Evolutionary conservation across 2,329 filamentous ascomycete genomes (phyloP).

Genomic region (Colletotrichum sp.): DNA sequence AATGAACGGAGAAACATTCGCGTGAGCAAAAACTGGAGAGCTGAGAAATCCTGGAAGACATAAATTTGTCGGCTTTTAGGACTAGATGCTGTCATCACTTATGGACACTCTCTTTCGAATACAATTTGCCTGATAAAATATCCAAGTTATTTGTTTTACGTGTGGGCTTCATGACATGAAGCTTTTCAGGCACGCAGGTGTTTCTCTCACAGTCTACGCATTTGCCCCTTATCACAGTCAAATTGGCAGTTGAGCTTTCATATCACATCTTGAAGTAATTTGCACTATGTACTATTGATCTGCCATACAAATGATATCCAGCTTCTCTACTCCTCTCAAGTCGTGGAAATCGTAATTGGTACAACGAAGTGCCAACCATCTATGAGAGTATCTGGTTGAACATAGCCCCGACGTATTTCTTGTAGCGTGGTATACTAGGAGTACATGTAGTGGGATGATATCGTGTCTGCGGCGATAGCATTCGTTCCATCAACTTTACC

Average conservation of each 20-base stretch:
- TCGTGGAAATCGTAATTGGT: rapidly evolving
- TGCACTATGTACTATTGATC: rapidly evolving
- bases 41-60: background rate
- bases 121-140: rapidly evolving
- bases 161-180: no score
- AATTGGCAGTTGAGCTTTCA: background rate
- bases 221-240: background rate
- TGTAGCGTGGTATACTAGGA: background rate
- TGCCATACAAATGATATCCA: background rate
- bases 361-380: background rate
- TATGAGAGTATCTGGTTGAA: background rate
- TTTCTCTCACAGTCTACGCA: background rate
- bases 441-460: background rate
- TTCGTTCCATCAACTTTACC: background rate
- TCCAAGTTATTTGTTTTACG: background rate
- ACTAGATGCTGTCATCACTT: background rate
- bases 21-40: no score
- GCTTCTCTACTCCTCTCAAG: background rate
- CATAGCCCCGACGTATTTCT: background rate
- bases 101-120: background rate
- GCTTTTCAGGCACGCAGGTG: no score
- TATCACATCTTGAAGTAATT: background rate
- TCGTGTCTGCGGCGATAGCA: background rate
- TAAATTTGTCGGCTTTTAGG: background rate
- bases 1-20: no score